A percentile compares a stretch with the other conserved stretches of the same genome.
Conservation (phyloP, 306 rosid species). For the Lagenaria siceraria region DNA sequence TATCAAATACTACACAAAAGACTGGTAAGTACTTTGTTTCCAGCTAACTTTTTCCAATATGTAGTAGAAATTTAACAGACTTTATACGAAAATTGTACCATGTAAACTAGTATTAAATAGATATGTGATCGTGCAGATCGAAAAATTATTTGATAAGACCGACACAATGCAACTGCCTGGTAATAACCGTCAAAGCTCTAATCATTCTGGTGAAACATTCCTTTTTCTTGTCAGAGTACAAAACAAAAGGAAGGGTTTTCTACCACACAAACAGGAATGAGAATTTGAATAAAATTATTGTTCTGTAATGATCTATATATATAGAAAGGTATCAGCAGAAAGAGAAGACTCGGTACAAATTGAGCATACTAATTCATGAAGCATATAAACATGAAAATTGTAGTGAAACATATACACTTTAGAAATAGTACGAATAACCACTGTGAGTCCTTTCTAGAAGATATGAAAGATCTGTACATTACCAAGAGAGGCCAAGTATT, state of each 20-base stretch:
- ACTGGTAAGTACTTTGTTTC: too few relatives aligned
- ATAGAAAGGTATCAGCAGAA: background rate
- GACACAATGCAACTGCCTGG: too few relatives aligned
- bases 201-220: background rate
- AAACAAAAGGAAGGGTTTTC: background rate
- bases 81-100: background rate
- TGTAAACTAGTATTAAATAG: too few relatives aligned
- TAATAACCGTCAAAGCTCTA: too few relatives aligned
- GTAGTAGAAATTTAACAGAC: background rate
- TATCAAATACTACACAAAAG: background rate
- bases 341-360: background rate
- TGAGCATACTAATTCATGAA: background rate
- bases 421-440: background rate
- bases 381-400: background rate
- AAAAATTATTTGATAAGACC: too few relatives aligned
- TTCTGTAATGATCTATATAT: background rate
- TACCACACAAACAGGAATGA: background rate
- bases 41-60: background rate
- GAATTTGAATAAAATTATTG: background rate
- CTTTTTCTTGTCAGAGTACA: too few relatives aligned
- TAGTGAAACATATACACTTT: background rate
- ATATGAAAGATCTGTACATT: background rate
- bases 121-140: too few relatives aligned
- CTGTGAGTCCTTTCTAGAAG: background rate
- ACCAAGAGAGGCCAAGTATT: background rate